These are phyloP conservation scores for Geotrichum ghanense DNA, from an alignment of 805 yeast genomes.

Conservation along the genomic window DNA sequence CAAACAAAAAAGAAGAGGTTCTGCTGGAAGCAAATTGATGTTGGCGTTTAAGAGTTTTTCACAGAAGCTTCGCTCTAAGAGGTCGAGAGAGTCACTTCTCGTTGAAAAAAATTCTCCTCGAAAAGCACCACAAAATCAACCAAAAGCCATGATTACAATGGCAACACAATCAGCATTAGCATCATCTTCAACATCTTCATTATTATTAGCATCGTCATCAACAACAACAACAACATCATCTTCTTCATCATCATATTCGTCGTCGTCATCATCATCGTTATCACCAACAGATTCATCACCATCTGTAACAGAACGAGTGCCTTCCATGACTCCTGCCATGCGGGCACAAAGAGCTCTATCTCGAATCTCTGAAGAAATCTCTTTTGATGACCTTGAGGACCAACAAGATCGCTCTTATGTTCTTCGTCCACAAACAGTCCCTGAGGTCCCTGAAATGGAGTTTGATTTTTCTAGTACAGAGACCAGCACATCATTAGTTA, in stretches of 20 bases:
- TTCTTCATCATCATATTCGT: too few species aligned
- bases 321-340: neutral
- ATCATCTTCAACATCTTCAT: too few species aligned
- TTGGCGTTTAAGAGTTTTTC: neutral
- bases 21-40: neutral
- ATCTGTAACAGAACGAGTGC: neutral
- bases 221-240: too few species aligned
- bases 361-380: neutral
- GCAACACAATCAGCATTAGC: too few species aligned
- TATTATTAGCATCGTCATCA: too few species aligned
- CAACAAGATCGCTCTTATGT: neutral
- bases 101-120: neutral
- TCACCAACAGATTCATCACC: too few species aligned
- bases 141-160: too few species aligned
- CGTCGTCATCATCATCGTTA: too few species aligned
- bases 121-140: neutral
- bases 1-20: neutral
- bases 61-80: neutral
- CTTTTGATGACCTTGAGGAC: neutral
- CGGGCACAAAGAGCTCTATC: neutral
- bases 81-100: neutral
- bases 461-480: neutral
- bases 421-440: neutral
- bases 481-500: neutral
- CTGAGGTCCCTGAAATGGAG: neutral